Conservation (phyloP, 2,329 filamentous ascomycete genomes). For the Elsinoe arachidis region DNA sequence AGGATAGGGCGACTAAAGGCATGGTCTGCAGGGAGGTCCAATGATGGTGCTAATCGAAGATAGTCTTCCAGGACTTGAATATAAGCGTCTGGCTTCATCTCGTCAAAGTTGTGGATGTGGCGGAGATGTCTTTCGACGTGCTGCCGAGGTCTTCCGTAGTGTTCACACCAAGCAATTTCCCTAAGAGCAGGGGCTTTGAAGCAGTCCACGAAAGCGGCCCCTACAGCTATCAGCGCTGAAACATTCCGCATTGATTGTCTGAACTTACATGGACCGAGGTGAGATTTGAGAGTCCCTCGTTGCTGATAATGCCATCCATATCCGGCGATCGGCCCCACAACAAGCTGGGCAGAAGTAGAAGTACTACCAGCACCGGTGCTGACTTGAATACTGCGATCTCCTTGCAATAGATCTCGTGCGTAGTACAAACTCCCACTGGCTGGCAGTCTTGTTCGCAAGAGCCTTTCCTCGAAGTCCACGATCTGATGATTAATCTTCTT, state of each 20-base stretch:
- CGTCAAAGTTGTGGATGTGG: conserved; percentile 26
- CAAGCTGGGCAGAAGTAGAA: conserved; percentile 15
- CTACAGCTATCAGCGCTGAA: neutral
- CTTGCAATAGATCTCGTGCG: conserved; percentile 23
- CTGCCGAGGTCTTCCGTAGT: neutral
- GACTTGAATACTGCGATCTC: conserved; percentile 18
- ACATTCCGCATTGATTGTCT: neutral
- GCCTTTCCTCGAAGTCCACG: conserved; percentile 24
- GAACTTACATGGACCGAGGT: neutral
- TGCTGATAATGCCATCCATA: conserved; percentile 12
- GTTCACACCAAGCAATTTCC: neutral
- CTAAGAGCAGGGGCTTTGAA: neutral
- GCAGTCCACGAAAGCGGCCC: neutral
- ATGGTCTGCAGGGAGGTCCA: neutral
- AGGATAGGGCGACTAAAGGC: conserved; percentile 20
- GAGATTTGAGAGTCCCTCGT: neutral
- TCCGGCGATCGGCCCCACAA: conserved; percentile 27
- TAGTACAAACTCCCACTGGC: conserved; percentile 30
- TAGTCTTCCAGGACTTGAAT: conserved; percentile 23
- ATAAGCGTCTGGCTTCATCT: conserved; percentile 21
- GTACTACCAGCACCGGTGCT: neutral
- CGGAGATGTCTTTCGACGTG: conserved; percentile 20
- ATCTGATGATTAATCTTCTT: conserved; percentile 22
- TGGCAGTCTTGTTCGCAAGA: conserved; percentile 24
- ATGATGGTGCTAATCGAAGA: conserved; percentile 26